Conservation (phyloP, 352 stramenopile genomes). For the Plasmopara muralis region DNA sequence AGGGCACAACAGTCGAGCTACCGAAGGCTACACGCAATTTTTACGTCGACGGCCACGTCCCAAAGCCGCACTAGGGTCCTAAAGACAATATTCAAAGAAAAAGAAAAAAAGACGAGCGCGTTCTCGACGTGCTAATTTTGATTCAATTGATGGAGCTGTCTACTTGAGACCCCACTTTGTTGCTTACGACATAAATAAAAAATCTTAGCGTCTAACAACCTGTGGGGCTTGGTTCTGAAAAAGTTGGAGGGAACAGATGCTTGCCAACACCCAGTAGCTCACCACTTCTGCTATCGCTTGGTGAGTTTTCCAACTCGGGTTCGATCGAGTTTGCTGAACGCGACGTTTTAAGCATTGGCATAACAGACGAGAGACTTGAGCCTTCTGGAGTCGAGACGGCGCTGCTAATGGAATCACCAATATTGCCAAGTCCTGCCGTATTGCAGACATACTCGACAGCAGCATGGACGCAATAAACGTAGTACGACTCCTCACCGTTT, state of each 20-base stretch:
- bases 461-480: conserved; percentile 83
- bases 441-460: conserved; percentile 84
- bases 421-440: conserved; percentile 31
- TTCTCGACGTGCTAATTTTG: conserved; percentile 28
- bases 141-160: conserved; percentile 15
- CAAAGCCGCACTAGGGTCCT: conserved; percentile 89
- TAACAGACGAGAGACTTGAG: conserved; percentile 7
- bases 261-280: neutral
- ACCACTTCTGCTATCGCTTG: neutral
- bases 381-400: conserved; percentile 15
- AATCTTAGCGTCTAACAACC: conserved; percentile 7
- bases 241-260: neutral
- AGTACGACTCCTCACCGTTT: conserved; percentile 86
- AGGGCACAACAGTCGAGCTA: conserved; percentile 85
- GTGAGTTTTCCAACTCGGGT: conserved; percentile 8
- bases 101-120: neutral
- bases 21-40: conserved; percentile 97
- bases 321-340: conserved; percentile 13
- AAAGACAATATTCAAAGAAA: neutral
- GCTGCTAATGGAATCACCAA: conserved; percentile 11
- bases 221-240: neutral
- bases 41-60: conserved; percentile 98
- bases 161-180: conserved; percentile 1
- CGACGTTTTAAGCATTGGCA: conserved; percentile 16
- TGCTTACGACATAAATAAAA: conserved; percentile 32